Base-by-base conservation (phyloP, 768 basidiomycete genomes). In the Dioszegia aurantiaca region DNA sequence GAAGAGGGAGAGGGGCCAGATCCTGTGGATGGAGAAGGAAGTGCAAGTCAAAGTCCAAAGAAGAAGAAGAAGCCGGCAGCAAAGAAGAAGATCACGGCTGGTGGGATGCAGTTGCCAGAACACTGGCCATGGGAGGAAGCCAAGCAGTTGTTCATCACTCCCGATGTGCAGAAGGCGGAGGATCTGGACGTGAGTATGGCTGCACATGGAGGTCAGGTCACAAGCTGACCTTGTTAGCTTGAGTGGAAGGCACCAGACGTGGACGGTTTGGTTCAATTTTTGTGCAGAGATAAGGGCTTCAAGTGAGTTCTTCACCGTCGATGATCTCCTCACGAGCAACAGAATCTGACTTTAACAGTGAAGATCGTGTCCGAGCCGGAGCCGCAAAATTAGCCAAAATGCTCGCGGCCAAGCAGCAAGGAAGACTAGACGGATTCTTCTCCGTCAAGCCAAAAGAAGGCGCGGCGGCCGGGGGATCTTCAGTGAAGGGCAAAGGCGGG, bases 41-140 rank as follows among this genome's bases (percentile, higher is more conserved):
- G 53, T 5, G 52, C 64, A 16, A 44, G 45, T 14, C 51, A 45
- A 4, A 62, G 68, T 61, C 65, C 68, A 12, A 55, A 55, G 27
- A 70, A 83, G 60, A 82, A 84, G 47, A 67, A 52, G 28, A 60
- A 62, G 47, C 62, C 83, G 60, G 82, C 83, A 42, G 86, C 86
- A 75, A 72, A 70, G 52, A 75, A 69, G 55, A 85, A 84, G 63
- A 86, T 84, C 67, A 89, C 86, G 46, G 90, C 88, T 6, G 59
- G 64, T 5, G 85, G 85, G 0, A 79, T 92, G 48, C 80, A 82
- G 19, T 82, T 97, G 36, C 94, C 95, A 0, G 92, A 92, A 43
- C 86, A 94, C 59, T 99, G 94, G 94, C 90, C 90, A 46, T 98
- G 90, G 89, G 85, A 93, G 75, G 87, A 91, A 62, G 95, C 95